Evolutionary conservation across 2,329 filamentous ascomycete species (phyloP).

Genomic region (Fusarium tjaetaba): DNA sequence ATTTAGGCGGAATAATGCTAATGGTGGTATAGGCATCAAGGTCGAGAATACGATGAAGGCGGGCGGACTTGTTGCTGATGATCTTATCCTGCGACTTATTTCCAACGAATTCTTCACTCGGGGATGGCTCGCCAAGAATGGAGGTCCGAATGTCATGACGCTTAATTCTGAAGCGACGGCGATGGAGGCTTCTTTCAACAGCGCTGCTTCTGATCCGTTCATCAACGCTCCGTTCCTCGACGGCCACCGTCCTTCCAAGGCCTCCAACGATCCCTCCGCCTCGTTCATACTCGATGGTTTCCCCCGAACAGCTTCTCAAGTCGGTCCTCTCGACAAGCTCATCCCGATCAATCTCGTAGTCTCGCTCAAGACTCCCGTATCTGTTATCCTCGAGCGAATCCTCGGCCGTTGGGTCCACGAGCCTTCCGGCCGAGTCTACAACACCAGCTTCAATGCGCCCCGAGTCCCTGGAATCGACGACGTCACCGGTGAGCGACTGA

Average conservation of each 20-base stretch:
- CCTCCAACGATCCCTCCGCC: slow-evolving; percentile 76
- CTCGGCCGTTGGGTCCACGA: slow-evolving; percentile 93
- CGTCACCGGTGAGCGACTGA: slow-evolving; percentile 86
- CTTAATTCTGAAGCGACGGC: slow-evolving; percentile 56
- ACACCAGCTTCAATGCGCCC: slow-evolving; percentile 90
- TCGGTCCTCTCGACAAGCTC: slow-evolving; percentile 77
- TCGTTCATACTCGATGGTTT: slow-evolving; percentile 98
- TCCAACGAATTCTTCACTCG: slow-evolving; percentile 86
- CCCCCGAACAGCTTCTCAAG: slow-evolving; percentile 86
- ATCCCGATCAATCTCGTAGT: slow-evolving; percentile 96
- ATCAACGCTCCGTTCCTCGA: slow-evolving; percentile 54
- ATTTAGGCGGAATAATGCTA: neutral
- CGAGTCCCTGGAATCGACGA: slow-evolving; percentile 85
- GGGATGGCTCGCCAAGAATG: slow-evolving; percentile 77
- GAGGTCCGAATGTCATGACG: slow-evolving; percentile 61
- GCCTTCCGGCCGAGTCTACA: slow-evolving; percentile 91
- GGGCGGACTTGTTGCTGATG: slow-evolving; percentile 90
- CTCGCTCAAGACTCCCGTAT: slow-evolving; percentile 83
- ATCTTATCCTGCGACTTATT: slow-evolving; percentile 91
- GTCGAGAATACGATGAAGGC: slow-evolving; percentile 89
- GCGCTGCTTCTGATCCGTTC: slow-evolving; percentile 52
- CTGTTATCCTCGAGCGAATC: slow-evolving; percentile 89
- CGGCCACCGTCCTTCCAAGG: slow-evolving; percentile 51
- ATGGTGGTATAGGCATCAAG: slow-evolving; percentile 75
- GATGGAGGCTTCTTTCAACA: slow-evolving; percentile 50